These are phyloP conservation scores for Rutstroemia sp. DNA, from an alignment of 2,329 filamentous ascomycete species.

Conservation along the genomic window DNA sequence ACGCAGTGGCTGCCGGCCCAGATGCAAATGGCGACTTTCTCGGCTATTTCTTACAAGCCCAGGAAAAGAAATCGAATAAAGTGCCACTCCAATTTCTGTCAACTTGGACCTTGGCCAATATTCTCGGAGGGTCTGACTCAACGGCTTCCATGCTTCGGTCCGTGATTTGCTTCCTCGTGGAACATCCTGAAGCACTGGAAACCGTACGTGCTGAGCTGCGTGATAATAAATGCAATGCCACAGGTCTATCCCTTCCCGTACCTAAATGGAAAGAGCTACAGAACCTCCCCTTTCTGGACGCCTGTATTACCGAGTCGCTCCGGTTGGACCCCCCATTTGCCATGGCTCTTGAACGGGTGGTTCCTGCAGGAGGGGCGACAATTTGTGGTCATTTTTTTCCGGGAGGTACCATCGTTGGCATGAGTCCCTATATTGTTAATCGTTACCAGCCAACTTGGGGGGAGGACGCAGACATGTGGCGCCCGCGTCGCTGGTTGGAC, in stretches of 20 bases:
- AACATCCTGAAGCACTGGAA: too few species aligned
- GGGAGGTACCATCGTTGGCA: constrained; percentile 30
- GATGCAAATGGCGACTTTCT: too few species aligned
- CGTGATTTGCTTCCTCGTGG: too few species aligned
- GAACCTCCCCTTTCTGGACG: constrained; percentile 32
- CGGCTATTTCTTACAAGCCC: too few species aligned
- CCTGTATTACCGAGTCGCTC: constrained; percentile 42
- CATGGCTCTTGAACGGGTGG: constrained; percentile 39
- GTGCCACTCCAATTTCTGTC: too few species aligned
- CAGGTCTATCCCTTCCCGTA: background rate
- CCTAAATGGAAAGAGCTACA: constrained; percentile 1
- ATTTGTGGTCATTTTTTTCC: constrained; percentile 32
- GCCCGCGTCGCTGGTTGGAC: constrained; percentile 39
- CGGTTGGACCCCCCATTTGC: constrained; percentile 41
- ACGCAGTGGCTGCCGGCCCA: too few species aligned
- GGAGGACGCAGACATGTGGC: constrained; percentile 28
- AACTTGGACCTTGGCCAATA: too few species aligned
- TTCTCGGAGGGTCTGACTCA: too few species aligned
- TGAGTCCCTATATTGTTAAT: constrained; percentile 26
- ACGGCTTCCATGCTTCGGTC: too few species aligned
- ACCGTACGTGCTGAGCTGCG: too few species aligned
- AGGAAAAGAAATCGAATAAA: too few species aligned
- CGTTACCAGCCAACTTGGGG: constrained; percentile 10
- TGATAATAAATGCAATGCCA: background rate
- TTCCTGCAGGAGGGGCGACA: constrained; percentile 36